Evolutionary conservation across 768 basidiomycete genomes (phyloP).

Genomic region (Leccinum disarticulatum): DNA sequence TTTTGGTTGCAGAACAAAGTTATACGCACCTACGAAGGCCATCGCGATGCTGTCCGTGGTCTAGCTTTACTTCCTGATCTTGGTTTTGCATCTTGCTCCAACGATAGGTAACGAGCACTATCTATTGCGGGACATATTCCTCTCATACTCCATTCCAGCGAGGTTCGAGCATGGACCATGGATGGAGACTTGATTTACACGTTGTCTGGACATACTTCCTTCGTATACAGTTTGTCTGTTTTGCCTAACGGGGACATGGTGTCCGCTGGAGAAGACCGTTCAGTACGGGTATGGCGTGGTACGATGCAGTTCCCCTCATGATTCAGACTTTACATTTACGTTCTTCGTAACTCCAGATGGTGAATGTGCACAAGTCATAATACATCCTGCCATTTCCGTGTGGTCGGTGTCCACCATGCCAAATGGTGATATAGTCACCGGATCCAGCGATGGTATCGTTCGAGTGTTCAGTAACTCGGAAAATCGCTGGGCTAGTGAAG

Average conservation of each 20-base stretch:
- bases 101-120: constrained; percentile 66
- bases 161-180: constrained; percentile 90
- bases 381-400: constrained; percentile 95
- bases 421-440: constrained; percentile 90
- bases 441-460: constrained; percentile 84
- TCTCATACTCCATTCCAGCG: constrained; percentile 45
- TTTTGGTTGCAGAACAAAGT: constrained; percentile 80
- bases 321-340: constrained; percentile 1
- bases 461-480: constrained; percentile 79
- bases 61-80: constrained; percentile 78
- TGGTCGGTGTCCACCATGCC: constrained; percentile 90
- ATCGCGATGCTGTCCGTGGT: constrained; percentile 89
- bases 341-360: constrained; percentile 54
- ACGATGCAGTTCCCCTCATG: constrained; percentile 23
- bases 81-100: constrained; percentile 94
- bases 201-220: constrained; percentile 94
- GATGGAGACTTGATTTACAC: constrained; percentile 75
- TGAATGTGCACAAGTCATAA: constrained; percentile 83
- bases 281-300: constrained; percentile 90
- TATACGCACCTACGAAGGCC: constrained; percentile 77
- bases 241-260: constrained; percentile 82
- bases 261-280: constrained; percentile 93
- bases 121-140: background rate
- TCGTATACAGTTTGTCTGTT: constrained; percentile 87
- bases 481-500: constrained; percentile 69